Base-by-base conservation (phyloP, 1,284 basidiomycete species). In the Stereum hirsutum region DNA sequence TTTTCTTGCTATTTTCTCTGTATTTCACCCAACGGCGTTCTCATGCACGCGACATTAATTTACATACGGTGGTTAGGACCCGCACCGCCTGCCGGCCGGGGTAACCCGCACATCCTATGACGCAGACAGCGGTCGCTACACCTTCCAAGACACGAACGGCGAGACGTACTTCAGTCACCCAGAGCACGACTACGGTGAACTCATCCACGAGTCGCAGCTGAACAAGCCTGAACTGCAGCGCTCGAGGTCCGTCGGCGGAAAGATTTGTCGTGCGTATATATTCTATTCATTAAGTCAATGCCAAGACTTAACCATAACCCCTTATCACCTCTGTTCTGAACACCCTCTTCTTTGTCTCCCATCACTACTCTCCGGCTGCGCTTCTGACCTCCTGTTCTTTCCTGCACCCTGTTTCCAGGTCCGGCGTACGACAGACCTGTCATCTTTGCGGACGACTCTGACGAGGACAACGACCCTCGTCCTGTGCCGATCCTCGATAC, bases 21-120 rank as follows among this genome's bases (percentile, higher is more conserved):
- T 15, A 23, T 34, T 11, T 42, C 31, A 33, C 15, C 19, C 14
- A 11, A 30, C 26, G 17, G 15, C 27, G 23, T 21, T 23, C 35
- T n/a, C n/a, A n/a, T n/a, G n/a, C n/a, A n/a, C n/a, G n/a, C n/a
- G n/a, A n/a, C n/a, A n/a, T n/a, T n/a, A n/a, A n/a, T n/a, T n/a
- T n/a, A n/a, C n/a, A n/a, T n/a, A n/a, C n/a, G n/a, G n/a, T n/a
- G n/a, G n/a, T n/a, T 42, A 81, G 80, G 75, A 79, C 41, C 31
- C 56, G 7, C 55, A 57, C 40, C 68, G 72, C 33, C 64, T 79
- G 15, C 75, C 76, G 4, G 63, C 69, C 39, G 76, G 75, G 30
- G 61, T 77, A 54, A 57, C 56, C 28, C 63, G 76, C 5, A 62
- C 71, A 7, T 70, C 57, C 4, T 80, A 79, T 45, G 76, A 79